Conservation (phyloP, 192 early-diverging fungal species). For the Jimgerdemannia flammicorona region DNA sequence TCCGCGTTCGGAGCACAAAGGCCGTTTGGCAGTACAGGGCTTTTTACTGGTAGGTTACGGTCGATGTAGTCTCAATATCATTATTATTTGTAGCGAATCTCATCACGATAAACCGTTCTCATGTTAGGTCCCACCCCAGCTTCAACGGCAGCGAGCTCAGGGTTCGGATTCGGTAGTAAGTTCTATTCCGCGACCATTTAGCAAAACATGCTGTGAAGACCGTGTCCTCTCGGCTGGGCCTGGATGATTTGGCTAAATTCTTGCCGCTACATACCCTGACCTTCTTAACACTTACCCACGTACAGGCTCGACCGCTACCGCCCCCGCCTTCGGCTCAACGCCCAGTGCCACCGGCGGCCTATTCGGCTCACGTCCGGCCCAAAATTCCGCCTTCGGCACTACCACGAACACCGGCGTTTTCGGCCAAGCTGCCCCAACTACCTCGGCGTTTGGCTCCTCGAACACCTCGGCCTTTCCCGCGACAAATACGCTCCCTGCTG, state of each 20-base stretch:
- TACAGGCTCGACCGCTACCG: conserved; percentile 26
- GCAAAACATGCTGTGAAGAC: too few relatives aligned
- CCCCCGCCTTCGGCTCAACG: conserved; percentile 42
- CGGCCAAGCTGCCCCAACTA: conserved; percentile 36
- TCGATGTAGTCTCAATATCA: neutral
- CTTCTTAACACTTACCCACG: neutral
- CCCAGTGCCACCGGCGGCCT: conserved; percentile 28
- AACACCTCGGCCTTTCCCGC: conserved; percentile 40
- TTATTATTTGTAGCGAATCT: neutral
- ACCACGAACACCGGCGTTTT: conserved; percentile 12
- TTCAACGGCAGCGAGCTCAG: neutral
- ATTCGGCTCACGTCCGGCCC: conserved; percentile 27
- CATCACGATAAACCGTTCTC: neutral
- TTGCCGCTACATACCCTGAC: neutral
- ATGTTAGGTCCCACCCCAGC: neutral
- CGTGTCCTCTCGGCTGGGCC: too few relatives aligned
- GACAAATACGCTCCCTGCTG: conserved; percentile 24
- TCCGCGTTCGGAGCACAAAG: too few relatives aligned
- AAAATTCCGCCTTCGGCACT: conserved; percentile 39
- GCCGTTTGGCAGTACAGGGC: too few relatives aligned
- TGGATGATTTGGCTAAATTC: too few relatives aligned
- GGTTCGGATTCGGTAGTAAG: conserved; percentile 7
- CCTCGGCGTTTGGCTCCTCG: conserved; percentile 36
- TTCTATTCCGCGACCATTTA: too few relatives aligned
- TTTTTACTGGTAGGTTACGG: too few relatives aligned